A percentile compares a stretch with the other conserved stretches of the same genome.
phyloP scores from a whole-genome alignment of 1,139 yeast genomes.

The Ogataea hybrid region DNA sequence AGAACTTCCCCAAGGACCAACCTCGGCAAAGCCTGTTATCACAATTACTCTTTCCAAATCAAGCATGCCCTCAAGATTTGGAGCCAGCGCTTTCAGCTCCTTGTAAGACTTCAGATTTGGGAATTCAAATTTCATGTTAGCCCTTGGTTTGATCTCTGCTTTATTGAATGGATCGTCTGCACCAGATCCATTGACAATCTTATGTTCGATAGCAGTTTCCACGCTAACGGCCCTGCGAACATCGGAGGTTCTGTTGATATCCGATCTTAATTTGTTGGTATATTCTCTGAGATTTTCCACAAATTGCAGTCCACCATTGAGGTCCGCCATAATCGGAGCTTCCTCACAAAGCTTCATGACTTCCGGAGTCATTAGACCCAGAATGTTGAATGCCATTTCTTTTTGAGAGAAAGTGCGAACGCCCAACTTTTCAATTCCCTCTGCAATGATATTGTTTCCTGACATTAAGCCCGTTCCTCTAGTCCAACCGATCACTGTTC shows the following conservation, averaged over 20 bases:
- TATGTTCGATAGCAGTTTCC: conserved; percentile 91
- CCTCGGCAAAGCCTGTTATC: conserved; percentile 96
- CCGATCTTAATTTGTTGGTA: conserved; percentile 77
- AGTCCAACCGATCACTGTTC: conserved; percentile 99
- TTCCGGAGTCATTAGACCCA: conserved; percentile 89
- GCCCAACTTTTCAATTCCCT: conserved; percentile 93
- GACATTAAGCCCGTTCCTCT: conserved; percentile 99
- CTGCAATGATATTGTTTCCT: conserved; percentile 95
- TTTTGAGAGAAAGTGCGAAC: conserved; percentile 97
- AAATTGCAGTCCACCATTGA: conserved; percentile 97
- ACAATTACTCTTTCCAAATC: conserved; percentile 91
- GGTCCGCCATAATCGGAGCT: conserved; percentile 94
- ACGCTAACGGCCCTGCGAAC: conserved; percentile 93
- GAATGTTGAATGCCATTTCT: conserved; percentile 98
- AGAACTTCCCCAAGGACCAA: conserved; percentile 99
- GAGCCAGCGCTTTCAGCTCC: conserved; percentile 66
- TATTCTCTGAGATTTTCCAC: conserved; percentile 88
- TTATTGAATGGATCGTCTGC: conserved; percentile 84
- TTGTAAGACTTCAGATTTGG: conserved; percentile 79
- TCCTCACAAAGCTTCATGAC: conserved; percentile 86
- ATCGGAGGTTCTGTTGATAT: conserved; percentile 82
- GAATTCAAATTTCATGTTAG: conserved; percentile 92
- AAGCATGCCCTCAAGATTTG: conserved; percentile 84
- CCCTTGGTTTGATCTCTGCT: conserved; percentile 82
- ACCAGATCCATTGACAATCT: conserved; percentile 83